Percentiles rank a stretch among this genome's conserved stretches.
These are phyloP conservation scores for Chrysopogon serrulatus DNA, from an alignment of 176 grass and related monocot genomes.

Conservation along the genomic window DNA sequence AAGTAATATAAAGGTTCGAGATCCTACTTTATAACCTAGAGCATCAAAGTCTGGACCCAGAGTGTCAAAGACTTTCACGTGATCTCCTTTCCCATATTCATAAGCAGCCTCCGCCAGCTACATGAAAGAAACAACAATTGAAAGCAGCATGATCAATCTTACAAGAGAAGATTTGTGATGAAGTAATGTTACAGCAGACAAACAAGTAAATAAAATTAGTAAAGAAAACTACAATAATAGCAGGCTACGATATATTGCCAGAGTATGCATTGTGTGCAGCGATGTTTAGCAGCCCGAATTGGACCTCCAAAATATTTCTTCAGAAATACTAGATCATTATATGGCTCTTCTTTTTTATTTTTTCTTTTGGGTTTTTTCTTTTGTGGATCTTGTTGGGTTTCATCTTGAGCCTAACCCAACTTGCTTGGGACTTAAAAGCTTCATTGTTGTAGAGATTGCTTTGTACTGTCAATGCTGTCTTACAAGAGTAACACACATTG, in stretches of 20 bases:
- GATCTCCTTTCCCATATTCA: conserved; percentile 63
- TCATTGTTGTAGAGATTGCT: background rate
- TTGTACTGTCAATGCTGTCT: background rate
- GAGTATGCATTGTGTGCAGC: background rate
- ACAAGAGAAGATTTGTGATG: background rate
- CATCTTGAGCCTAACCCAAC: background rate
- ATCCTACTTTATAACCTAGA: conserved; percentile 51
- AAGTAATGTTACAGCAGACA: background rate
- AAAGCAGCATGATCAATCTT: conserved; percentile 1
- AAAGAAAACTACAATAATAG: background rate
- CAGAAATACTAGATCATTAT: background rate
- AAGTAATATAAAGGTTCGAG: background rate
- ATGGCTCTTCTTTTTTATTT: background rate
- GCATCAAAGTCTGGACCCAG: conserved; percentile 63
- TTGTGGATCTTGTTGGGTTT: background rate
- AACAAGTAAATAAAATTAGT: background rate
- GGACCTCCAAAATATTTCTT: background rate
- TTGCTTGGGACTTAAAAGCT: background rate
- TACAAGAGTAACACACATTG: background rate
- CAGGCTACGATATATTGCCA: background rate
- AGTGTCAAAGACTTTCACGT: conserved; percentile 49
- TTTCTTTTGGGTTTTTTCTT: background rate
- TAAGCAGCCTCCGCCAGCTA: conserved; percentile 68
- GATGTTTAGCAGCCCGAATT: background rate
- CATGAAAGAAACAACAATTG: conserved; percentile 6